Evolutionary conservation across 202 grass and related monocot genomes (phyloP), one percentile per base, ranked within the genome.

Genomic region (Carex sylvatica): DNA sequence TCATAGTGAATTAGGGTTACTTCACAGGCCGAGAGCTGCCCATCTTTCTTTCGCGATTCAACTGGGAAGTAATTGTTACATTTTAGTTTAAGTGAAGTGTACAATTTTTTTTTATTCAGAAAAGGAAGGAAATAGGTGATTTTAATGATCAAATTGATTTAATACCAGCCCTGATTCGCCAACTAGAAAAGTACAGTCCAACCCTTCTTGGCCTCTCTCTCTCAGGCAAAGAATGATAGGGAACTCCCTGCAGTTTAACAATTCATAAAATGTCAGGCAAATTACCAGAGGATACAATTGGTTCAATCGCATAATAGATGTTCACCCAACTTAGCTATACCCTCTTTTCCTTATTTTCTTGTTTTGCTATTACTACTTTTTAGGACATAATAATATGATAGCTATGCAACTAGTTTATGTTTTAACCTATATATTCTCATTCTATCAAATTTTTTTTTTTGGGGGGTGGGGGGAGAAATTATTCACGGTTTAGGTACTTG

Each of bases 161-260:
- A 74, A 68, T 98, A 99, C 96, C 96, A 82, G 91, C 86, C 80
- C 89, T 92, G 81, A 99, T 99, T 61, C 87, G 83, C 96, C 96
- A 99, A 84, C 96, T 99, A 33, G 96, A 99, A 85, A 99, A 99
- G 78, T 96, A 99, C 71, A 92, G 55, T 81, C 93, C 93, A 70
- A 99, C 96, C 71, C 93, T 92, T 84, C 96, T 90, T 7, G 93
- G 96, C 78, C 90, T 99, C 90, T 93, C 90, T 75, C 91, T 99
- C 86, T 99, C 91, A 24, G 80, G 80, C 87, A 99, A 88, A 75
- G 93, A 79, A 86, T 86, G 86, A 84, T 90, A 96, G 56, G 96
- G 91, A 82, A 96, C 79, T 81, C 93, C 93, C 96, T 99, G 83
- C 40, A 87, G 55, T 73, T 71, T 31, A 77, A 77, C 52, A 77